Percentiles rank a stretch among this genome's conserved stretches.
Evolutionary conservation across 495 filamentous ascomycete genomes (phyloP).

Genomic region (Penicillium turbatum): DNA sequence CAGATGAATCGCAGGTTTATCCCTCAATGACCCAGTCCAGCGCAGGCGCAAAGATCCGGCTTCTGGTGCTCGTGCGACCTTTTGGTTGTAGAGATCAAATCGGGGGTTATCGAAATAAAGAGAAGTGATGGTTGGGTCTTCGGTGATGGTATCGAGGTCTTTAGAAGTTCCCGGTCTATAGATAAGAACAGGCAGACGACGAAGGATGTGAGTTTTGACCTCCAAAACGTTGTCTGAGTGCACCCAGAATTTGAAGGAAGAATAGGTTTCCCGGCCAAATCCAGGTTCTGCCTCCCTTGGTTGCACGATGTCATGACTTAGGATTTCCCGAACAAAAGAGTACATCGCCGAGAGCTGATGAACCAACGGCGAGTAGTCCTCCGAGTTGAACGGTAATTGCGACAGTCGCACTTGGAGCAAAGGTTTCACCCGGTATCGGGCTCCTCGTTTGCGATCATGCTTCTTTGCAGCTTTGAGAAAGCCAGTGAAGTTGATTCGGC

Average conservation of each 20-base stretch:
- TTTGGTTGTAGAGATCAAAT: conserved; percentile 80
- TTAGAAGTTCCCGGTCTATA: conserved; percentile 85
- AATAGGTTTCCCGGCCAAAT: conserved; percentile 63
- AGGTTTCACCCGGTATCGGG: conserved; percentile 77
- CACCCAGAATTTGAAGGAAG: conserved; percentile 97
- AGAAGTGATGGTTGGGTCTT: conserved; percentile 88
- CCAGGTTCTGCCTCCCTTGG: conserved; percentile 38
- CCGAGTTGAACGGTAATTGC: conserved; percentile 87
- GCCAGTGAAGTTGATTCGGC: conserved; percentile 92
- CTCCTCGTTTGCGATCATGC: conserved; percentile 86
- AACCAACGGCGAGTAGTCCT: conserved; percentile 86
- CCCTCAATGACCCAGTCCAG: conserved; percentile 83
- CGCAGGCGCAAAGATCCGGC: conserved; percentile 80
- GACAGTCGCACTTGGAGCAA: conserved; percentile 85
- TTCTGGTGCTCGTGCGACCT: conserved; percentile 71
- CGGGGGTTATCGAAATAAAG: conserved; percentile 89
- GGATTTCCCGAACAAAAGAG: conserved; percentile 79
- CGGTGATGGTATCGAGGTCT: conserved; percentile 65
- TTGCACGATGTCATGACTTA: conserved; percentile 52
- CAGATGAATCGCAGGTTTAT: conserved; percentile 71
- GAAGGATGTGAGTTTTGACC: conserved; percentile 90
- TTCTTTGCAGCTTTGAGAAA: conserved; percentile 98
- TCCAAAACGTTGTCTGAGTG: conserved; percentile 92
- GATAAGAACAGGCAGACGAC: conserved; percentile 82
- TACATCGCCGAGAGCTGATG: conserved; percentile 91